phyloP scores from a whole-genome alignment of 805 yeast species.

The Priceomyces castillae region DNA sequence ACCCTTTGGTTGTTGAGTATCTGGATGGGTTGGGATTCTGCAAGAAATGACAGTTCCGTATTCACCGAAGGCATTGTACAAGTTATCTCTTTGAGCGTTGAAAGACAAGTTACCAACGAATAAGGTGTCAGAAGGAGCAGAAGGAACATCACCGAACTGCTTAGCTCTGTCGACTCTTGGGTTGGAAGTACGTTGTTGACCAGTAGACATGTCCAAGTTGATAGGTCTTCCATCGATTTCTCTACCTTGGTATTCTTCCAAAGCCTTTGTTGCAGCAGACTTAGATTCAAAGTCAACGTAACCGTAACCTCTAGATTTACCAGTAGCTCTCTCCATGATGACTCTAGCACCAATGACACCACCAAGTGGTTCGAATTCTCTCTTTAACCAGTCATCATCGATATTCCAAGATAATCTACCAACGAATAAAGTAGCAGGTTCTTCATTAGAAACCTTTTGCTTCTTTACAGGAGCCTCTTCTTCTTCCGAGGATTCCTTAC shows the following conservation, averaged over 20 bases:
- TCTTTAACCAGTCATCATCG: slow-evolving; percentile 90
- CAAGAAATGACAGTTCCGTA: slow-evolving; percentile 83
- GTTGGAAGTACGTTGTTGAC: slow-evolving; percentile 64
- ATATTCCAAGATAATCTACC: slow-evolving; percentile 97
- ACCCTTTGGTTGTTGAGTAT: slow-evolving; percentile 98
- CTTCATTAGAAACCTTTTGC: slow-evolving; percentile 54
- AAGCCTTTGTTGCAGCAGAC: slow-evolving; percentile 80
- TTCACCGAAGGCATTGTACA: slow-evolving; percentile 70
- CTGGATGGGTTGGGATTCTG: slow-evolving; percentile 97
- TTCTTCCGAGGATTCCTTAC: slow-evolving; percentile 21
- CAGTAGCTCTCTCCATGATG: slow-evolving; percentile 86
- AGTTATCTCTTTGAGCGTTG: slow-evolving; percentile 76
- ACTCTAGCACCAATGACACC: slow-evolving; percentile 90
- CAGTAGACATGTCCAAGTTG: slow-evolving; percentile 87
- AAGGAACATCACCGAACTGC: slow-evolving; percentile 85
- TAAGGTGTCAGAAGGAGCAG: slow-evolving; percentile 92
- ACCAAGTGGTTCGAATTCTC: slow-evolving; percentile 78
- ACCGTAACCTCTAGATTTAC: slow-evolving; percentile 95
- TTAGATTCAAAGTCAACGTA: slow-evolving; percentile 89
- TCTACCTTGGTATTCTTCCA: slow-evolving; percentile 80
- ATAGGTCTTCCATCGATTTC: slow-evolving; percentile 97
- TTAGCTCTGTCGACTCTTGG: slow-evolving; percentile 77
- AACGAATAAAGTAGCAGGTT: slow-evolving; percentile 87
- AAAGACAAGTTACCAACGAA: slow-evolving; percentile 96
- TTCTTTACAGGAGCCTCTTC: slow-evolving; percentile 36